Base-by-base conservation (phyloP, 108 stramenopile species). In the Licmophora abbreviata region DNA sequence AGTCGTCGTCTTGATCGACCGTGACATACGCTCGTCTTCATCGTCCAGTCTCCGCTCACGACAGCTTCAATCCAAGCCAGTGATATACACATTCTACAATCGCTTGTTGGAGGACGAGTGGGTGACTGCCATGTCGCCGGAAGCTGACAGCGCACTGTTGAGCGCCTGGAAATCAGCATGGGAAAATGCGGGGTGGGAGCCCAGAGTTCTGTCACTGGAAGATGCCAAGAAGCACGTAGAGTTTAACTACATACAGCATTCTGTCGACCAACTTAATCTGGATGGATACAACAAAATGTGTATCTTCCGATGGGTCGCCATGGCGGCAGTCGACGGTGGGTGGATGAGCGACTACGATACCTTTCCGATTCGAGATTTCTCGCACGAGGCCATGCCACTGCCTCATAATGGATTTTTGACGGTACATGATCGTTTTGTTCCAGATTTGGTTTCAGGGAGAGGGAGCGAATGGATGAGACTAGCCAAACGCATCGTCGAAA, bases 171-270 rank as follows among this genome's bases (percentile, higher is more conserved):
- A 56, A 38, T 32, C 25, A 29, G 11, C 20, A 11, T 63, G 62
- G 62, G 8, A 33, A 1, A 45, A 23, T 35, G 53, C 62, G 12
- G 62, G 62, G 4, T 63, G 54, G 45, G 43, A 17, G 14, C 62
- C 62, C 10, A 29, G 41, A 11, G 36, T 63, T 17, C 35, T 63
- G 10, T 27, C 53, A 5, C 1, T 36, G 3, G 37, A 54, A 24
- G 54, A 55, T 56, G 48, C 29, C 30, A 29, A 29, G 11, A 3
- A 54, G 47, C 28, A 52, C 7, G 29, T 31, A 24, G 2, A 37
- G 27, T 63, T 43, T 29, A 44, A n/a, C n/a, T n/a, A n/a, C n/a
- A n/a, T n/a, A n/a, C n/a, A n/a, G n/a, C n/a, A n/a, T 44, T 44
- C n/a, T n/a, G n/a, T n/a, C n/a, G n/a, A n/a, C n/a, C n/a, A n/a